phyloP scores from a whole-genome alignment of 106 monocot genomes.

The Phalaenopsis aphrodite region DNA sequence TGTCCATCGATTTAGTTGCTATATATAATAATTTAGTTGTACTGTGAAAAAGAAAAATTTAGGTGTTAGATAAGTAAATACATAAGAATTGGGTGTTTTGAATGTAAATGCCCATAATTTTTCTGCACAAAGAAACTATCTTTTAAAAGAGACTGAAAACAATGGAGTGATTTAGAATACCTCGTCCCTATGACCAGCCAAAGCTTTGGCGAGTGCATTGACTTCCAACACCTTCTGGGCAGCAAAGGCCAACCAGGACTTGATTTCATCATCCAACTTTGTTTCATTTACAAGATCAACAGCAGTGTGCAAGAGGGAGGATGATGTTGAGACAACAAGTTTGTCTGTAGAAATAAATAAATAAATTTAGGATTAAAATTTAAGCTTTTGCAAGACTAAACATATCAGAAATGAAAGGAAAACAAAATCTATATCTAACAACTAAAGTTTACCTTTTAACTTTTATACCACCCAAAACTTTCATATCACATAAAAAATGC shows the following conservation, averaged over 20 bases:
- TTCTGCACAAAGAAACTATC: neutral
- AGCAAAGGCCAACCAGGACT: conserved; percentile 33
- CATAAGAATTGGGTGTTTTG: too few relatives aligned
- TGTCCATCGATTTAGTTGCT: too few relatives aligned
- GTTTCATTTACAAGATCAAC: conserved; percentile 29
- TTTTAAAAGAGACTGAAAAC: neutral
- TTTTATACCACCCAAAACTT: too few relatives aligned
- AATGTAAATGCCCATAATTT: too few relatives aligned
- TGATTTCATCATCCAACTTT: conserved; percentile 26
- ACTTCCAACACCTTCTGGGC: conserved; percentile 28
- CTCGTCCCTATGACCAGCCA: conserved; percentile 25
- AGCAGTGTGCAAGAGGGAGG: conserved; percentile 24
- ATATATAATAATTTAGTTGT: too few relatives aligned
- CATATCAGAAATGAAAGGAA: neutral
- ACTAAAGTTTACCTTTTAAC: too few relatives aligned
- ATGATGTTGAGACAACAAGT: conserved; percentile 25
- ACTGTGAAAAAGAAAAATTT: too few relatives aligned
- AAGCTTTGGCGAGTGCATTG: conserved; percentile 23
- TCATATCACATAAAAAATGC: too few relatives aligned
- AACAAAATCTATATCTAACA: neutral
- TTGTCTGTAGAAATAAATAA: conserved; percentile 11
- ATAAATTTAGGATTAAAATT: neutral
- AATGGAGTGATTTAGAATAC: neutral
- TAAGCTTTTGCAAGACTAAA: neutral
- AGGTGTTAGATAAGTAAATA: too few relatives aligned